Evolutionary conservation across 768 basidiomycete genomes (phyloP).

Genomic region (Kwoniella shandongensis): DNA sequence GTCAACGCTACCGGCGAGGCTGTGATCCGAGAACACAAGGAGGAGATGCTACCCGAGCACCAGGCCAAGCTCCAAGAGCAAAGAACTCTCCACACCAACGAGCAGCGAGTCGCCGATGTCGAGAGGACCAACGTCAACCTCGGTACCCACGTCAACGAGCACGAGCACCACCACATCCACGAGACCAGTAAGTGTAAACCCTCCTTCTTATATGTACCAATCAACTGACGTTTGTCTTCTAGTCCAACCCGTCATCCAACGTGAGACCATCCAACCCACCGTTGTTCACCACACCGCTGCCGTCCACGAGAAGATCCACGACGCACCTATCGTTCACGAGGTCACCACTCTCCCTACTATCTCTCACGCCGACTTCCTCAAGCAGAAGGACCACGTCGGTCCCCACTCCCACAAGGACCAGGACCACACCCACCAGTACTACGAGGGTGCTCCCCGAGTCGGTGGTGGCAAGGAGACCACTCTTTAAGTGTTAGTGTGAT

Average conservation of each 20-base stretch:
- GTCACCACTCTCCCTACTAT: constrained; percentile 52
- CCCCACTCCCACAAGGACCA: constrained; percentile 43
- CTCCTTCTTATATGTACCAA: no score
- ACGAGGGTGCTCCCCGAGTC: constrained; percentile 43
- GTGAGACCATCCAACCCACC: constrained; percentile 54
- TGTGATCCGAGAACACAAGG: constrained; percentile 49
- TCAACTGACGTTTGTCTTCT: no score
- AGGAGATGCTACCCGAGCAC: constrained; percentile 53
- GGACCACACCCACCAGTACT: constrained; percentile 51
- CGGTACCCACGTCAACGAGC: constrained; percentile 50
- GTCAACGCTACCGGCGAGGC: constrained; percentile 44
- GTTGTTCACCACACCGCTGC: constrained; percentile 54
- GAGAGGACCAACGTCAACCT: constrained; percentile 38
- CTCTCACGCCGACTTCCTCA: constrained; percentile 47
- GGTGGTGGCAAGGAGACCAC: constrained; percentile 22
- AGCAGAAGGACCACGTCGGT: constrained; percentile 40
- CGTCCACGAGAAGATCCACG: constrained; percentile 54
- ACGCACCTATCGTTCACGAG: constrained; percentile 54
- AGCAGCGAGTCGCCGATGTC: constrained; percentile 36
- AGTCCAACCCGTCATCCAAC: constrained; percentile 54
- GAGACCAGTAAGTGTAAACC: constrained; percentile 41
- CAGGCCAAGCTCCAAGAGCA: constrained; percentile 51
- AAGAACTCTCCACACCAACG: constrained; percentile 44
- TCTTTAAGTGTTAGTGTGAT: constrained; percentile 1
- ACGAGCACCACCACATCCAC: constrained; percentile 55